Conservation (phyloP, 805 yeast species). For the Candida ficus region DNA sequence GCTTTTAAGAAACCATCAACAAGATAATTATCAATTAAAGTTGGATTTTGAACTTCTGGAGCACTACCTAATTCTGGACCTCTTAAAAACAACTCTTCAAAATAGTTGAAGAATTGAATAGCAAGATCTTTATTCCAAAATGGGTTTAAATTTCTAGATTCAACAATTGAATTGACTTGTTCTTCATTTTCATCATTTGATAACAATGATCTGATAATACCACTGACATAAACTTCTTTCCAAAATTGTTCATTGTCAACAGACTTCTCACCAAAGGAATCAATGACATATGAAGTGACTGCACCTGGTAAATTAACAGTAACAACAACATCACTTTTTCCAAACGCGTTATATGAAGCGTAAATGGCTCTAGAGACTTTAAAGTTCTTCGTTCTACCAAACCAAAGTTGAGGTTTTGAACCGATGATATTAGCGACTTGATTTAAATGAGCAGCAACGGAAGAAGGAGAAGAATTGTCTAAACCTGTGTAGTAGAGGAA, state of each 20-base stretch:
- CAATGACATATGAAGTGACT: conserved; percentile 48
- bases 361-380: conserved; percentile 68
- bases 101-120: conserved; percentile 52
- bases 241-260: conserved; percentile 47
- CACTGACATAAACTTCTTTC: conserved; percentile 52
- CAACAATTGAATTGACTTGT: conserved; percentile 65
- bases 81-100: conserved; percentile 57
- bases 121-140: conserved; percentile 46
- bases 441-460: conserved; percentile 72
- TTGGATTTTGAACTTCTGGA: conserved; percentile 66
- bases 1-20: conserved; percentile 69
- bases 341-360: conserved; percentile 70
- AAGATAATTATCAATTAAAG: conserved; percentile 57
- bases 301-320: conserved; percentile 73
- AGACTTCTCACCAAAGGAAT: conserved; percentile 42
- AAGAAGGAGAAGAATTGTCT: conserved; percentile 70
- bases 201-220: conserved; percentile 69
- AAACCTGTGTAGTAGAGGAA: conserved; percentile 70
- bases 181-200: conserved; percentile 72
- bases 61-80: conserved; percentile 67
- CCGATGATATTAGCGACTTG: conserved; percentile 59
- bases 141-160: conserved; percentile 80
- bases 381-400: conserved; percentile 67
- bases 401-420: conserved; percentile 69
- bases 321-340: conserved; percentile 62